These are phyloP conservation scores for Aspergillus glaucus DNA, from an alignment of 2,329 filamentous ascomycete species.

Conservation along the genomic window DNA sequence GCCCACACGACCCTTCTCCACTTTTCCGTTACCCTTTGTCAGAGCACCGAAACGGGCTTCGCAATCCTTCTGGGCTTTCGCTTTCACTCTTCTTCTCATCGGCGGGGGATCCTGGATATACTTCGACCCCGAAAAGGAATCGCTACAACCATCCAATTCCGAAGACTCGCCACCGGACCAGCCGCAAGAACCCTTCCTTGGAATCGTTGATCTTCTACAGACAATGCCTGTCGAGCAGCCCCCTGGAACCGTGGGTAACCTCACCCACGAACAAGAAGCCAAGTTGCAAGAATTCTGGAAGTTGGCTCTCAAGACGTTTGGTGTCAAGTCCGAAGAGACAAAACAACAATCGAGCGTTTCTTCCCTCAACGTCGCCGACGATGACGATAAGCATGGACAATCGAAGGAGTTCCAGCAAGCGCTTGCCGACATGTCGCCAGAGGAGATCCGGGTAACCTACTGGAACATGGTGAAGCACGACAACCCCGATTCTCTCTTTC, in stretches of 20 bases:
- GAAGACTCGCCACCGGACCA: constrained; percentile 9
- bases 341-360: constrained; percentile 23
- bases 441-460: constrained; percentile 71
- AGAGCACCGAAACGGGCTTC: constrained; percentile 25
- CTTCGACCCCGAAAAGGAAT: constrained; percentile 11
- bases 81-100: constrained; percentile 26
- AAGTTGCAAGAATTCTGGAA: constrained; percentile 87
- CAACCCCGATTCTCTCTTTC: constrained; percentile 75
- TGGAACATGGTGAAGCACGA: constrained; percentile 96
- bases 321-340: constrained; percentile 42
- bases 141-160: constrained; percentile 1
- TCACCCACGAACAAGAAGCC: constrained; percentile 82
- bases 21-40: constrained; percentile 12
- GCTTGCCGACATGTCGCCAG: constrained; percentile 67
- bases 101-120: constrained; percentile 32
- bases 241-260: constrained; percentile 69
- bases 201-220: constrained; percentile 30
- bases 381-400: constrained; percentile 89
- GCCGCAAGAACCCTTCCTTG: constrained; percentile 21
- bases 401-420: constrained; percentile 80
- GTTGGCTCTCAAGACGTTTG: constrained; percentile 68
- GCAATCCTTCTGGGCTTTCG: constrained; percentile 33
- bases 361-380: constrained; percentile 39
- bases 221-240: constrained; percentile 28
- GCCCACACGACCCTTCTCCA: constrained; percentile 22